Evolutionary conservation across 768 basidiomycete species (phyloP), one percentile per base, ranked within the genome.

Genomic region (Trametes punicea): DNA sequence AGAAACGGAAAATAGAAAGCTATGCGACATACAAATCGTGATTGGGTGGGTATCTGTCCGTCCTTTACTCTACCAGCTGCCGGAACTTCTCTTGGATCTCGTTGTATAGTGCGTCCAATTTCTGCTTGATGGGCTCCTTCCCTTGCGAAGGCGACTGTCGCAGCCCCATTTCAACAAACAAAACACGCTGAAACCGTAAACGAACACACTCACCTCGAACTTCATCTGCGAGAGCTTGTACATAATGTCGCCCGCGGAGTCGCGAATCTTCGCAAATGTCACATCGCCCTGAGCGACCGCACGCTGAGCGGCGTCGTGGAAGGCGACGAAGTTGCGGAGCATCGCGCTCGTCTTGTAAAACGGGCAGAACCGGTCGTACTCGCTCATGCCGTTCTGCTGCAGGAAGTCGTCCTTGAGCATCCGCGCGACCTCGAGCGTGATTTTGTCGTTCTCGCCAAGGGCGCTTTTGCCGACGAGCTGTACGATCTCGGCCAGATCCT

Each of bases 161-260:
- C 10, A 3, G 5, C 18, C 62, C 50, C 16, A 16, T 15, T 20
- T 45, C 30, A 39, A 31, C 64, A 27, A 18, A 30, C 46, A 13
- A n/a, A 7, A 52, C 10, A 4, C 23, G 20, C 6, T 2, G 1
- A 6, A 15, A 20, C 8, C n/a, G 41, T 40, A 42, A 46, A 25
- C 27, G 29, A 29, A 30, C 10, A 62, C 6, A 15, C 83, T 46
- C 65, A 93, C 93, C 85, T 97, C 93, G 68, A 97, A 98, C 71
- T 98, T 98, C 93, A 96, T 95, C 73, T 98, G 95, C 42, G 93
- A 96, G n/a, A 99, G 83, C 72, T 94, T 93, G 78, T 88, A 98
- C 82, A 94, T 90, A 58, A 97, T 73, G 66, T 99, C 97, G 47
- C 81, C 74, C 4, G 92, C 82, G 13, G 85, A 77, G 62, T 98